Base-by-base conservation (phyloP, 2,329 filamentous ascomycete genomes). In the Fragosphaeria purpurea region DNA sequence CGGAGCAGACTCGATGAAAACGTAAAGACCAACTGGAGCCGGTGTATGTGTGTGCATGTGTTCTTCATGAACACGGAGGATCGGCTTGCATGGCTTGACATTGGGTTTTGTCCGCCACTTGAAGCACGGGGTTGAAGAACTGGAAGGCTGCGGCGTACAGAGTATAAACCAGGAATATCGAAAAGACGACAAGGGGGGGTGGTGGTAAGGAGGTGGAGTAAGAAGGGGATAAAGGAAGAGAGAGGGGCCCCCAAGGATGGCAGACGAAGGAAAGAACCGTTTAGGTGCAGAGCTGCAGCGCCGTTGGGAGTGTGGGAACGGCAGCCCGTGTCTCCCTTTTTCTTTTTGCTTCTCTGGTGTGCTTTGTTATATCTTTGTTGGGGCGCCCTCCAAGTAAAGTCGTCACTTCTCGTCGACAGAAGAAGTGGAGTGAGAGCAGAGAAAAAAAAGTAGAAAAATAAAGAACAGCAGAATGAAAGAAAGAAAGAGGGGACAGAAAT, bases 21-120 rank as follows among this genome's bases (percentile, higher is more conserved):
- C 22, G 22, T 22, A 13, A 50, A 46, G 32, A 39, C 47, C 41
- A 37, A 50, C 44, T 30, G 33, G 41, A 11, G 42, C 41, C 47
- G 41, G 32, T 44, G 44, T 45, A 13, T 7, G 22, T 22, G 22
- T 22, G 22, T 22, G 22, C 22, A 3, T 22, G 22, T 22, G 22
- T 22, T 45, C 65, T 65, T 65, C 66, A 66, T 66, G 63, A 65
- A 65, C 67, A 22, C 22, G 68, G 66, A 60, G 22, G 68, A 66
- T 63, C 64, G 64, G 62, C 66, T 72, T 74, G 71, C 72, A 75
- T 75, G 65, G 67, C 70, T 67, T 56, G 63, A 22, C 22, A 22
- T 22, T 22, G 22, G 22, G 22, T 22, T 22, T 22, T 22, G 22
- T 22, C 22, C 22, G 22, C 22, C 22, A 22, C 22, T 22, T 22